These are phyloP conservation scores for Malbranchea zuffiana DNA, from an alignment of 2,329 filamentous ascomycete species.

Conservation along the genomic window DNA sequence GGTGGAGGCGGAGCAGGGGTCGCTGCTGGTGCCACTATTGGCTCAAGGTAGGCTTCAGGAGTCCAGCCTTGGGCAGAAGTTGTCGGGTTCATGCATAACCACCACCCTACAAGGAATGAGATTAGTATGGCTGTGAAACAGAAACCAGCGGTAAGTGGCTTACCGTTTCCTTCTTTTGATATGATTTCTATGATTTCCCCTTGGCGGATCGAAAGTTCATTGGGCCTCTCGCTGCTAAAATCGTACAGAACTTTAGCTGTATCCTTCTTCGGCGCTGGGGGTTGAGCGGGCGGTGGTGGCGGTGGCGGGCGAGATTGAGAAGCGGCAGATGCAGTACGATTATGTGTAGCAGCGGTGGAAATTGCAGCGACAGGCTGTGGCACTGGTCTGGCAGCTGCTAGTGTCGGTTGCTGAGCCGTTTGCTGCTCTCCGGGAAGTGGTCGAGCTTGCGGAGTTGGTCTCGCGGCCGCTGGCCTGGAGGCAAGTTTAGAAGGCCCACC, in stretches of 20 bases:
- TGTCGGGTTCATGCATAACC: slow-evolving; percentile 68
- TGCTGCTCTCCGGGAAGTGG: slow-evolving; percentile 15
- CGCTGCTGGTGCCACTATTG: slow-evolving; percentile 47
- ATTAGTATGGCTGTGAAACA: slow-evolving; percentile 13
- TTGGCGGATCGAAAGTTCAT: slow-evolving; percentile 69
- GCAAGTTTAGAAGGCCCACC: slow-evolving; percentile 66
- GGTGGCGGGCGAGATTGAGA: slow-evolving; percentile 51
- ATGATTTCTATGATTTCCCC: slow-evolving; percentile 79
- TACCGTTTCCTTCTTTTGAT: slow-evolving; percentile 94
- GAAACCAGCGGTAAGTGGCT: slow-evolving; percentile 23
- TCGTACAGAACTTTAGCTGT: slow-evolving; percentile 88
- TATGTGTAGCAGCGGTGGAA: slow-evolving; percentile 36
- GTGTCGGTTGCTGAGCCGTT: slow-evolving; percentile 23
- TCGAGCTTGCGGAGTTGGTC: slow-evolving; percentile 25
- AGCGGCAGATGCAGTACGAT: slow-evolving; percentile 45
- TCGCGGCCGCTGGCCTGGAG: slow-evolving; percentile 32
- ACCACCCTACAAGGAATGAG: slow-evolving; percentile 65
- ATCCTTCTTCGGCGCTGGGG: slow-evolving; percentile 53
- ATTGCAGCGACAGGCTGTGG: slow-evolving; percentile 32
- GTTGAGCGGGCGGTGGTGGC: slow-evolving; percentile 53
- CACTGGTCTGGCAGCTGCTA: slow-evolving; percentile 35
- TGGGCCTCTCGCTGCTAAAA: slow-evolving; percentile 71
- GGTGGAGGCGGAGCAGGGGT: slow-evolving; percentile 51
- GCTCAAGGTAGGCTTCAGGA: slow-evolving; percentile 86
- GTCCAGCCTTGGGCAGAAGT: slow-evolving; percentile 77